Base-by-base conservation (phyloP, 768 basidiomycete genomes). In the Boletellus ananiceps region DNA sequence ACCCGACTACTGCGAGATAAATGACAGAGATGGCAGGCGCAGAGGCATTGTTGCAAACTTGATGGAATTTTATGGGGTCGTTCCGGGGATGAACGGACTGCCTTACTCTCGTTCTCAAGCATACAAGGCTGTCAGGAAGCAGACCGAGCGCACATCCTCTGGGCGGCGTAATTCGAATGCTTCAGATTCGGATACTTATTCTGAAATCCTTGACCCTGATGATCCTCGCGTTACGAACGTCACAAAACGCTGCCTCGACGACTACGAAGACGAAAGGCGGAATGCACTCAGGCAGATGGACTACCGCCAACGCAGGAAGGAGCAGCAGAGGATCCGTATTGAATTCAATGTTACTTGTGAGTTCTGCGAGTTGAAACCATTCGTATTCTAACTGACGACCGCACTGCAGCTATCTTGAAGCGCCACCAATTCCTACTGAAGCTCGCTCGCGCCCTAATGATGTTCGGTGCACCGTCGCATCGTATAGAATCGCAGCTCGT, bases 401-500 rank as follows among this genome's bases (percentile, higher is more conserved):
- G 21, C n/a, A 38, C 19, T 58, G 32, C 50, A 84, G 93, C 88
- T 13, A 82, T 93, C 64, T 69, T 86, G 38, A 79, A 85, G 52
- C 79, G 94, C 48, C 92, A 94, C 56, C 81, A 82, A 47, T 97
- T 95, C 69, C 69, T 96, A 31, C 78, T 93, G 63, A 90, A 83
- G 62, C 78, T 96, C 23, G 90, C 92, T 14, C 80, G 84, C 52
- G 83, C 89, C 15, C 74, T 96, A 35, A 93, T 97, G 88, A 83
- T 83, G 12, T 94, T 89, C 61, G 92, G 93, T 5, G 90, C 93
- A 15, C 92, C 93, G 0, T 92, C 90, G 19, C 94, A 97, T 70
- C 83, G 94, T 29, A 88, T 97, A 51, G 93, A 95, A 68, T 86
- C 91, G 2, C 93, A 96, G 64, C 81, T 97, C 34, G 76, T 86